Conservation (phyloP, 176 grass and related monocot genomes). For the Echinochloa phyllopogon region DNA sequence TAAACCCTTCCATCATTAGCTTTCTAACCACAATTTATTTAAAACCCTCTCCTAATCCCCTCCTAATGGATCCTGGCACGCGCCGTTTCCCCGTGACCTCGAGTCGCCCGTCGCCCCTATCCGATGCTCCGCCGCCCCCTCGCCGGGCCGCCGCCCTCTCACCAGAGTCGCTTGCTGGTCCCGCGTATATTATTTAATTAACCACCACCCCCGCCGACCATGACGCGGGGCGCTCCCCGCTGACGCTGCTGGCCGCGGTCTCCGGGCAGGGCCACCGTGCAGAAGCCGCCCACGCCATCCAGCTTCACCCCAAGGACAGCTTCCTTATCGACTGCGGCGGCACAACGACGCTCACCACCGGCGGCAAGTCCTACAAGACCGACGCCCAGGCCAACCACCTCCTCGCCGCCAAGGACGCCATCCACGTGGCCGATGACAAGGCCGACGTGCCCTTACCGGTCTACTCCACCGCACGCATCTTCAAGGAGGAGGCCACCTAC, state of each 20-base stretch:
- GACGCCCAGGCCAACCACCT: constrained; percentile 63
- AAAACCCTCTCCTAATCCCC: no score
- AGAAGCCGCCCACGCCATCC: constrained; percentile 27
- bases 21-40: no score
- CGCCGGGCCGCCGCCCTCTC: no score
- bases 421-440: constrained; percentile 52
- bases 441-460: constrained; percentile 53
- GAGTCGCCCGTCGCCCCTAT: no score
- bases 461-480: constrained; percentile 71
- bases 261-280: constrained; percentile 42
- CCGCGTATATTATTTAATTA: no score
- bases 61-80: no score
- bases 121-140: no score
- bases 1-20: no score
- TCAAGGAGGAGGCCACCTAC: constrained; percentile 71
- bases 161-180: background rate
- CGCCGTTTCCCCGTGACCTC: no score
- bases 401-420: constrained; percentile 67
- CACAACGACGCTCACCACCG: constrained; percentile 23
- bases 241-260: constrained; percentile 36
- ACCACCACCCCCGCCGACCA: background rate
- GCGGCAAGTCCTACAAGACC: constrained; percentile 73
- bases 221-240: constrained; percentile 43
- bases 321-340: constrained; percentile 85
- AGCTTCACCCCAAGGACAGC: constrained; percentile 71